phyloP scores from a whole-genome alignment of 2,329 filamentous ascomycete species.

The Hypocrella siamensis region DNA sequence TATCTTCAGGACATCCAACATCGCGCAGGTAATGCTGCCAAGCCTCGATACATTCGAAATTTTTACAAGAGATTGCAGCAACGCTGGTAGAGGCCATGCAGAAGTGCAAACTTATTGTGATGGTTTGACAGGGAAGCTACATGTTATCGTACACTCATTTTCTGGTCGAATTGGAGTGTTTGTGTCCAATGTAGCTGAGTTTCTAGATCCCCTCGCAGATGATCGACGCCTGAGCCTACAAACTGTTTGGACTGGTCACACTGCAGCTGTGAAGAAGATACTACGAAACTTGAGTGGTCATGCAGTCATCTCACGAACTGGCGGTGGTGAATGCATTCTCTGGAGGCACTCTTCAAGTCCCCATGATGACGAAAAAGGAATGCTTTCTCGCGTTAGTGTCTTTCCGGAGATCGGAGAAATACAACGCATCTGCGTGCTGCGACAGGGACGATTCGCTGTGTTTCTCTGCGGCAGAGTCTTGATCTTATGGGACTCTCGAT shows the following conservation, averaged over 20 bases:
- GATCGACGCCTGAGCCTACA: constrained; percentile 44
- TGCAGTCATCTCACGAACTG: constrained; percentile 67
- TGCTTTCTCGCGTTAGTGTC: constrained; percentile 49
- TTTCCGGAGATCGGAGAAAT: constrained; percentile 57
- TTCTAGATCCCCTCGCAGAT: constrained; percentile 59
- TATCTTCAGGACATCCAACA: constrained; percentile 62
- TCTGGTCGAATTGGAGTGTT: constrained; percentile 75
- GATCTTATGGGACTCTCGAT: constrained; percentile 65
- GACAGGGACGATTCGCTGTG: constrained; percentile 65
- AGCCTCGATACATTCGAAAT: constrained; percentile 31
- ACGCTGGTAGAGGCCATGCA: constrained; percentile 27
- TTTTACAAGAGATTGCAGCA: constrained; percentile 10
- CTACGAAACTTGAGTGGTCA: constrained; percentile 71
- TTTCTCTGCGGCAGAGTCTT: constrained; percentile 59
- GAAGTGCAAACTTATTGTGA: constrained; percentile 63
- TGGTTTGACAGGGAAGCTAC: constrained; percentile 45
- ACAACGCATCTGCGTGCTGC: constrained; percentile 62
- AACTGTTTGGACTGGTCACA: constrained; percentile 72
- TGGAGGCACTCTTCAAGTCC: constrained; percentile 47
- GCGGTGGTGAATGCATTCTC: constrained; percentile 62
- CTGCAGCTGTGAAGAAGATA: constrained; percentile 65
- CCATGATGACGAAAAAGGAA: constrained; percentile 21
- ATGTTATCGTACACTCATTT: constrained; percentile 68
- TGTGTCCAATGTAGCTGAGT: constrained; percentile 58
- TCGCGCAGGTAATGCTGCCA: constrained; percentile 56